These are phyloP conservation scores for Boletus subcaerulescens DNA, from an alignment of 768 basidiomycete genomes.

Conservation along the genomic window DNA sequence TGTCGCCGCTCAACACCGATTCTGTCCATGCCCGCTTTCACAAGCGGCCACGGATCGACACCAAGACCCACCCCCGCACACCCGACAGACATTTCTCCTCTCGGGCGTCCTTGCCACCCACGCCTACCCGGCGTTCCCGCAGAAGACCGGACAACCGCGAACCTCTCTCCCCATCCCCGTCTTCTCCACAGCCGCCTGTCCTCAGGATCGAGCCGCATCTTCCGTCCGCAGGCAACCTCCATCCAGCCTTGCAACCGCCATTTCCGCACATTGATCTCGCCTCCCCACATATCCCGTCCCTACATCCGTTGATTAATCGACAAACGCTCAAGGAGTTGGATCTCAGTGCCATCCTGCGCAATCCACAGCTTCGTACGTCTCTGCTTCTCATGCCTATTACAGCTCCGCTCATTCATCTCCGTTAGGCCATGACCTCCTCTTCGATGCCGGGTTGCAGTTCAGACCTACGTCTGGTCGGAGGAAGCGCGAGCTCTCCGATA, in stretches of 20 bases:
- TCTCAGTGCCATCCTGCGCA: slow-evolving; percentile 78
- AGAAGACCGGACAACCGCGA: slow-evolving; percentile 29
- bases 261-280: slow-evolving; percentile 38
- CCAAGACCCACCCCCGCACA: slow-evolving; percentile 17
- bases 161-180: slow-evolving; percentile 26
- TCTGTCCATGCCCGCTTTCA: slow-evolving; percentile 18
- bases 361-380: slow-evolving; percentile 84
- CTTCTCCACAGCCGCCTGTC: slow-evolving; percentile 17
- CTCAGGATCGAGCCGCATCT: slow-evolving; percentile 26
- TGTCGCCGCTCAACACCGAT: slow-evolving; percentile 41
- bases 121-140: slow-evolving; percentile 31
- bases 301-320: slow-evolving; percentile 75
- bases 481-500: slow-evolving; percentile 69
- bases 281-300: slow-evolving; percentile 60
- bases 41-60: slow-evolving; percentile 34
- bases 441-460: slow-evolving; percentile 82
- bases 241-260: slow-evolving; percentile 29
- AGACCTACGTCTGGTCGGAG: slow-evolving; percentile 71
- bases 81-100: slow-evolving; percentile 13
- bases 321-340: slow-evolving; percentile 84
- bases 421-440: slow-evolving; percentile 84
- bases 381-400: neutral
- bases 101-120: slow-evolving; percentile 18
- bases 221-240: slow-evolving; percentile 23
- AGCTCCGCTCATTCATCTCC: slow-evolving; percentile 1